Base-by-base conservation (phyloP, 257 asterid genomes). In the Penstemon davidsonii region DNA sequence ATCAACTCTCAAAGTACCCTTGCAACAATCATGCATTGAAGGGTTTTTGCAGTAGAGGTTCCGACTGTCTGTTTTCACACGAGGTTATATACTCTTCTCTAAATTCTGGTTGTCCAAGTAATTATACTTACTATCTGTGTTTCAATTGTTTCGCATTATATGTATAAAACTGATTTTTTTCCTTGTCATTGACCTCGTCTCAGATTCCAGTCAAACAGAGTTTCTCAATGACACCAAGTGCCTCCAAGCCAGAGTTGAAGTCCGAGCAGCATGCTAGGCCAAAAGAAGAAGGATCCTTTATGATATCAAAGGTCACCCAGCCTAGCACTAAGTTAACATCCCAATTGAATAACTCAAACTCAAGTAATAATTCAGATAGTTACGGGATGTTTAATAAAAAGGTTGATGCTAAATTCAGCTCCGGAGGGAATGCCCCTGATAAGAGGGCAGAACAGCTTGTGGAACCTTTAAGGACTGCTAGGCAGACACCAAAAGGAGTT, bases 31-130 rank as follows among this genome's bases (percentile, higher is more conserved):
- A 70, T 78, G 64, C 76, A 49, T 39, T 86, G 67, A 82, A 64
- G 3, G 96, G 96, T 64, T 88, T 79, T 83, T 93, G 99, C 80
- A 71, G 68, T 75, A 85, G 99, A 81, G 96, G 97, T 67, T 79
- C 90, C 66, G 81, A 77, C 54, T 93, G 99, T 72, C 74, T 87
- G 86, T 93, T 93, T 69, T 90, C 97, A 13, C 99, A 93, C 56
- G 76, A 84, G 96, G 97, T 90, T 78, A 75, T 49, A 18, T 33
- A 42, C 71, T 68, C 83, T 52, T 55, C 62, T 49, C n/a, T 46
- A 45, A 57, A 18, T 71, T 68, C 12, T 62, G 33, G 60, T 53
- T 15, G 41, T 72, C 57, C 51, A 11, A 37, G 15, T 53, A 8
- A 55, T 42, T 62, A 1, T 44, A 46, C 49, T 49, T 67, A 41